phyloP scores from a whole-genome alignment of 371 early-diverging fungal species.

The Nematocida parisii region DNA sequence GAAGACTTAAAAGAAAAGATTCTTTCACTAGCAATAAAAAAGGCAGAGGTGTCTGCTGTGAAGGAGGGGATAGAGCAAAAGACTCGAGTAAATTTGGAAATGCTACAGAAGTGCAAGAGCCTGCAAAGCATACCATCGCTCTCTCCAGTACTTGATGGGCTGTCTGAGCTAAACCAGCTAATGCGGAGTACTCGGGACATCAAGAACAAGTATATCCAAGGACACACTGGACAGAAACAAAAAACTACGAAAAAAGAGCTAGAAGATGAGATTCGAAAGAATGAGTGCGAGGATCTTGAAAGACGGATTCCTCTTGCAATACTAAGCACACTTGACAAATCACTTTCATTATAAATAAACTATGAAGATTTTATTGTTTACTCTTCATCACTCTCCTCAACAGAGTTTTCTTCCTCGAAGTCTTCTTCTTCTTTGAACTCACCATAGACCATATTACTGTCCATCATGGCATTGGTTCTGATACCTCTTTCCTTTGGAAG shows the following conservation, averaged over 20 bases:
- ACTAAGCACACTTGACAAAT: conserved; percentile 11
- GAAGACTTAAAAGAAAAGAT: conserved; percentile 39
- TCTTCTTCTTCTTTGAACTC: conserved; percentile 49
- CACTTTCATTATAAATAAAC: conserved; percentile 1
- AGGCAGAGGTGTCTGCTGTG: not conserved
- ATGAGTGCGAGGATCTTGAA: conserved; percentile 48
- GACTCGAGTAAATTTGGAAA: not conserved
- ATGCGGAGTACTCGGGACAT: conserved; percentile 1
- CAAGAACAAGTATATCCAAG: conserved; percentile 31
- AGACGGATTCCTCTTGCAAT: conserved; percentile 39
- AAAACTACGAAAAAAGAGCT: conserved; percentile 31
- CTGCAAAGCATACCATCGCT: conserved; percentile 1
- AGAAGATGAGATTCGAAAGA: conserved; percentile 51
- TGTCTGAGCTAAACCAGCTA: conserved; percentile 28
- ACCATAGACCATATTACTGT: conserved; percentile 66
- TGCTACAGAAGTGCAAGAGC: not conserved
- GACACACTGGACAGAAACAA: not conserved
- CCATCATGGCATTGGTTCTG: conserved; percentile 60
- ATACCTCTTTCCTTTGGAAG: conserved; percentile 70
- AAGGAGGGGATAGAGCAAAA: conserved; percentile 19
- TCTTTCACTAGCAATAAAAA: conserved; percentile 5
- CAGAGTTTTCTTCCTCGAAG: conserved; percentile 32
- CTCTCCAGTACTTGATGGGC: not conserved
- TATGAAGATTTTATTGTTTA: conserved; percentile 18
- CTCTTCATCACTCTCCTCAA: conserved; percentile 41